phyloP scores from a whole-genome alignment of 495 filamentous ascomycete species.

The Thermothielavioides terrestris region DNA sequence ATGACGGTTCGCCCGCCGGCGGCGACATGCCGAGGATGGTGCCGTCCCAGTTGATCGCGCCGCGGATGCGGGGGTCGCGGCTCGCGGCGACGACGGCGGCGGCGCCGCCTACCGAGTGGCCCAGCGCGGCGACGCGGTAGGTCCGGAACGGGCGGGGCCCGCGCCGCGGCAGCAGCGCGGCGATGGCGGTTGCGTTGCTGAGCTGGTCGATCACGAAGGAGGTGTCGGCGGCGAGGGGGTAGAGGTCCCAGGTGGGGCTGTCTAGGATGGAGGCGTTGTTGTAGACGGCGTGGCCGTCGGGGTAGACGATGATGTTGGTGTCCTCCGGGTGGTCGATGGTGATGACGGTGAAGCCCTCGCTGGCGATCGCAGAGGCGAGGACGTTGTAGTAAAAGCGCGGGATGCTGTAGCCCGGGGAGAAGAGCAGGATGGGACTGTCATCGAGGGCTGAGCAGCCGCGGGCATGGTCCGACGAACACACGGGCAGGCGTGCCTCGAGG shows the following conservation, averaged over 20 bases:
- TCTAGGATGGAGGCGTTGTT: background rate
- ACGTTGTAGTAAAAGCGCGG: constrained; percentile 3
- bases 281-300: constrained; percentile 2
- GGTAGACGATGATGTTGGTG: constrained; percentile 6
- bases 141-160: background rate
- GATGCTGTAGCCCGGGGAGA: constrained; percentile 6
- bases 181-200: constrained; percentile 6
- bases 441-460: background rate
- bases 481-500: constrained; percentile 1
- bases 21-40: no score
- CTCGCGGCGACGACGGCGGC: constrained; percentile 2
- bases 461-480: constrained; percentile 2
- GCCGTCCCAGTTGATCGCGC: no score
- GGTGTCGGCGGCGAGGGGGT: constrained; percentile 1
- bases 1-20: no score
- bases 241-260: background rate
- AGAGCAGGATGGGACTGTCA: constrained; percentile 3
- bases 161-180: background rate
- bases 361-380: constrained; percentile 8
- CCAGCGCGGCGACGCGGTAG: constrained; percentile 5
- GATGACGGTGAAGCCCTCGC: constrained; percentile 7
- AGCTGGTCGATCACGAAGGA: constrained; percentile 5
- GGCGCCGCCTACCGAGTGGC: constrained; percentile 1
- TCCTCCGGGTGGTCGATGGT: constrained; percentile 6
- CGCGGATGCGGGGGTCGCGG: no score